These are phyloP conservation scores for Globisporangium camurandrum DNA, from an alignment of 352 stramenopile species.

Conservation along the genomic window DNA sequence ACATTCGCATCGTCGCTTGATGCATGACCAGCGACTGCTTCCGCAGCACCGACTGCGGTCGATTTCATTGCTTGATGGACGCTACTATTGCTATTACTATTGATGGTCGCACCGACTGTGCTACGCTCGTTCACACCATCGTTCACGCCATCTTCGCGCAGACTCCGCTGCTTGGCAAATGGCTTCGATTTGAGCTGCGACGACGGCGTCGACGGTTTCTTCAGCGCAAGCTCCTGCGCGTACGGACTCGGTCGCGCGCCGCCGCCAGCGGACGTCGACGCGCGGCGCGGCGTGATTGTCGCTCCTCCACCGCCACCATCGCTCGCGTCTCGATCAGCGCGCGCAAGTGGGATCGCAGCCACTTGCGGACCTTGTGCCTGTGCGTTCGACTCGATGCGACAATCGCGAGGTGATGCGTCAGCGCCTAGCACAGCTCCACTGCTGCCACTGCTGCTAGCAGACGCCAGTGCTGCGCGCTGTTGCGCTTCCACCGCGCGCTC, in stretches of 20 bases:
- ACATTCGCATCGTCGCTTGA: not conserved
- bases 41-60: no score
- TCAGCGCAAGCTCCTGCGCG: constrained; percentile 7
- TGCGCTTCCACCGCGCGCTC: constrained; percentile 6
- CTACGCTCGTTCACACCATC: constrained; percentile 64
- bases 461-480: not conserved
- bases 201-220: constrained; percentile 6
- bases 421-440: not conserved
- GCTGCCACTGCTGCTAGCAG: not conserved
- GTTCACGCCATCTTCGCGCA: constrained; percentile 73
- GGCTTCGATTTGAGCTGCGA: constrained; percentile 1
- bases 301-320: not conserved
- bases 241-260: constrained; percentile 9
- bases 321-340: not conserved
- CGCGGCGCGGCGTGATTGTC: constrained; percentile 1
- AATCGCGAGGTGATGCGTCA: not conserved
- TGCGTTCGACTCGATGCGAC: not conserved
- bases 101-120: not conserved
- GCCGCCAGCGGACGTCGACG: constrained; percentile 5
- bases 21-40: constrained; percentile 2
- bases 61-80: no score
- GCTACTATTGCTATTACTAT: not conserved
- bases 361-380: not conserved
- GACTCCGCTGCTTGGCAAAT: constrained; percentile 5
- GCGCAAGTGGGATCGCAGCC: not conserved